phyloP scores from a whole-genome alignment of 2,329 filamentous ascomycete species.

The Colletotrichum sp. region DNA sequence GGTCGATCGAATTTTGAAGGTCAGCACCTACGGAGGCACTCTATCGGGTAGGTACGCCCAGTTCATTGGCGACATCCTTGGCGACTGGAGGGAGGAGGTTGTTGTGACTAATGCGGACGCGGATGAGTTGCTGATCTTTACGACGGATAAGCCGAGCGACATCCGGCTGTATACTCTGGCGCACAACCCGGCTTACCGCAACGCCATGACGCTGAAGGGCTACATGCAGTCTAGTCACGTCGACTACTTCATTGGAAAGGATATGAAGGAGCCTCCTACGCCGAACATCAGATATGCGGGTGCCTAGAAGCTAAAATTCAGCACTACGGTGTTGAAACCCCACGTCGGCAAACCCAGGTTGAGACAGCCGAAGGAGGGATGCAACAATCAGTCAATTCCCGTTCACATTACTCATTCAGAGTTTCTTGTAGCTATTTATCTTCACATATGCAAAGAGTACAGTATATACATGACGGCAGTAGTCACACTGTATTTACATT shows the following conservation, averaged over 20 bases:
- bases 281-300: conserved; percentile 15
- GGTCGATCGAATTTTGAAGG: background rate
- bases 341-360: background rate
- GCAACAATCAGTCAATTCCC: background rate
- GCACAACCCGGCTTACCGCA: conserved; percentile 29
- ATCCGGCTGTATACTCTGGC: conserved; percentile 26
- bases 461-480: background rate
- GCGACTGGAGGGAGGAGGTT: conserved; percentile 28
- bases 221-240: conserved; percentile 27
- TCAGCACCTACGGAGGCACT: conserved; percentile 3
- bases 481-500: background rate
- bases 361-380: background rate
- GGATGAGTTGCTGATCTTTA: conserved; percentile 26
- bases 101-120: conserved; percentile 19
- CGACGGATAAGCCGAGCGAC: conserved; percentile 22
- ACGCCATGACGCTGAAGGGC: conserved; percentile 27
- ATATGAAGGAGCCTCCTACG: conserved; percentile 19
- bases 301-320: rapidly evolving
- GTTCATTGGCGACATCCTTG: conserved; percentile 24
- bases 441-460: background rate
- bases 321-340: background rate
- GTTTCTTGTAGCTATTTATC: background rate
- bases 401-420: background rate
- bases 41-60: conserved; percentile 12
- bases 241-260: conserved; percentile 25